Evolutionary conservation across 306 rosid species (phyloP), one percentile per base, ranked within the genome.

Genomic region (Dicorynia guianensis): DNA sequence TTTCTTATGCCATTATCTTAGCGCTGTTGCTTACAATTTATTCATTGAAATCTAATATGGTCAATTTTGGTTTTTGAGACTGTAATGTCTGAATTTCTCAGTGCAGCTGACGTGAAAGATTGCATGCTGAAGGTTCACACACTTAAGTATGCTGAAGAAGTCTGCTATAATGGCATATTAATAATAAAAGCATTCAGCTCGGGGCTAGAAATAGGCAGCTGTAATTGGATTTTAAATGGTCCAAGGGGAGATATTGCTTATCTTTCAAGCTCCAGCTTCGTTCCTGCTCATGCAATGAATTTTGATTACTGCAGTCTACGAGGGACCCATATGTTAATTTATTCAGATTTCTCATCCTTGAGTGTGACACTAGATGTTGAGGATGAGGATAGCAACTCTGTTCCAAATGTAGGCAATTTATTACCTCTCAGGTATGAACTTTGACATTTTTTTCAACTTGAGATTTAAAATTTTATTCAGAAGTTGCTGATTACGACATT

Each of bases 51-150:
- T 30, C 42, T 74, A 43, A 14, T 67, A 15, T 66, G 55, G 50
- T 33, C 69, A 69, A 66, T 11, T 72, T 71, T 79, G 38, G 52
- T 84, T 38, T 42, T 60, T 57, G 50, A 73, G 74, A 73, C 64
- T 83, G 42, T 83, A 81, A 83, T 50, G 46, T 81, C 58, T 63
- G 75, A 76, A 67, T 54, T 87, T 89, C 86, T 81, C 97, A 94
- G 98, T 87, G 97, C 91, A 83, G 91, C 85, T 62, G 96, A 91
- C 42, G 91, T 94, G 82, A 88, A 84, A 79, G 88, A 87, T 80
- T 91, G 95, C 83, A 47, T 86, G 18, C 79, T 63, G 67, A 91
- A 90, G 88, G 72, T 87, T 82, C 85, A 80, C 55, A 79, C 81
- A 63, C 88, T 91, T 80, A 94, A 85, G 65, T 91, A 88, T 69